Evolutionary conservation across 2,329 filamentous ascomycete species (phyloP).

Genomic region (Trichocomaceae sp.): DNA sequence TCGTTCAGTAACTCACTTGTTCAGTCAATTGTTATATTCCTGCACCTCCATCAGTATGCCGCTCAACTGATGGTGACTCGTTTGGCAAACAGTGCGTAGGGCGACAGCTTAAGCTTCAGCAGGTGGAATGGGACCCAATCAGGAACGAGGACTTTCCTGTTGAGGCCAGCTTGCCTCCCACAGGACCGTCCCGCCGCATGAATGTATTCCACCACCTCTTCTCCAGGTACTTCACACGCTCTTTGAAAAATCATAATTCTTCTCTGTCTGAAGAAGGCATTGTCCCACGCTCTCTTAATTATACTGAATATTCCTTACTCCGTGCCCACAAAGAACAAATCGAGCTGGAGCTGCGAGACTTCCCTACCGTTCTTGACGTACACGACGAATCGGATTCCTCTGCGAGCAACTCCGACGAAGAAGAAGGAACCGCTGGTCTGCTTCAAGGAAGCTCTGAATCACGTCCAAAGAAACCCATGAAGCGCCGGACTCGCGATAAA

Average conservation of each 20-base stretch:
- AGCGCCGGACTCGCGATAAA: constrained; percentile 28
- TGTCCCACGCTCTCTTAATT: constrained; percentile 14
- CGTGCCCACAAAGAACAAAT: constrained; percentile 8
- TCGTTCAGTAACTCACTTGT: not conserved
- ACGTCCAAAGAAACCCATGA: constrained; percentile 25
- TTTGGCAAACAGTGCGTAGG: not conserved
- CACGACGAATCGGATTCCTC: constrained; percentile 2
- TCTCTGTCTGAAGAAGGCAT: not conserved
- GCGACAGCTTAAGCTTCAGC: not conserved
- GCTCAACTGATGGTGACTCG: not conserved
- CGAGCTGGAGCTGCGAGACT: constrained; percentile 6
- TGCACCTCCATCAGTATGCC: not conserved
- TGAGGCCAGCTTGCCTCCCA: constrained; percentile 23
- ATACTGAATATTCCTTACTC: constrained; percentile 8
- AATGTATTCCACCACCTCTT: constrained; percentile 11
- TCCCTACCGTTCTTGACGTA: constrained; percentile 2
- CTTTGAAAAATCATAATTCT: not conserved
- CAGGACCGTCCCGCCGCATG: constrained; percentile 14
- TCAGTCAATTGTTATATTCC: not conserved
- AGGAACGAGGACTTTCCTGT: not conserved
- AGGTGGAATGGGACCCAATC: constrained; percentile 1
- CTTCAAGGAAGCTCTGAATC: constrained; percentile 8
- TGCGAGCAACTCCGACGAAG: constrained; percentile 14
- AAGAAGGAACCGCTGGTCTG: constrained; percentile 12
- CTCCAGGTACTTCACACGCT: constrained; percentile 10